Percentiles rank a stretch among this genome's conserved stretches.
Evolutionary conservation across 306 rosid genomes (phyloP).

Genomic region (Acacia confusa): DNA sequence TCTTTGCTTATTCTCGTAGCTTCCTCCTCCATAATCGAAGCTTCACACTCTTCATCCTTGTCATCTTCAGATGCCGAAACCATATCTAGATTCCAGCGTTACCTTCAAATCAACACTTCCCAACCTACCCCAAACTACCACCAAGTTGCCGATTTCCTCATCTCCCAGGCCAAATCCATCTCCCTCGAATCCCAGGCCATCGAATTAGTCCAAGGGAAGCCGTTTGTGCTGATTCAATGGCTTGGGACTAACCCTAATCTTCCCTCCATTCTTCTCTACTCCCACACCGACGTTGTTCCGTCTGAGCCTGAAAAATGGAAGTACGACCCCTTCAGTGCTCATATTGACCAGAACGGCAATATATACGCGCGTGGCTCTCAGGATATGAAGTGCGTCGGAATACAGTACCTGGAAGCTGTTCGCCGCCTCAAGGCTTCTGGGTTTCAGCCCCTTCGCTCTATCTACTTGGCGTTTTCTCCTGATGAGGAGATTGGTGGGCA

Average conservation of each 20-base stretch:
- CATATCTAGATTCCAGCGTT: slow-evolving; percentile 69
- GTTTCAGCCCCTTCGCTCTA: slow-evolving; percentile 56
- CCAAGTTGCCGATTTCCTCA: slow-evolving; percentile 57
- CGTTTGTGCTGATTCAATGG: slow-evolving; percentile 75
- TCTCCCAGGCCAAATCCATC: slow-evolving; percentile 56
- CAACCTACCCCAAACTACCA: slow-evolving; percentile 71
- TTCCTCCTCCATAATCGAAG: slow-evolving; percentile 25
- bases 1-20: slow-evolving; percentile 21
- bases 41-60: slow-evolving; percentile 15
- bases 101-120: slow-evolving; percentile 78
- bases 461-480: slow-evolving; percentile 71
- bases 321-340: slow-evolving; percentile 72
- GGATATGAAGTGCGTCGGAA: slow-evolving; percentile 92
- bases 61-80: slow-evolving; percentile 17
- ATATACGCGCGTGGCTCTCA: slow-evolving; percentile 84
- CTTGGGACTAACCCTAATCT: slow-evolving; percentile 65
- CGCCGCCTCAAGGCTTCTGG: slow-evolving; percentile 53
- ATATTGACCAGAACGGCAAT: slow-evolving; percentile 52
- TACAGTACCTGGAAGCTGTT: slow-evolving; percentile 91
- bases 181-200: slow-evolving; percentile 64
- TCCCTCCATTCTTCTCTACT: slow-evolving; percentile 76
- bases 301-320: slow-evolving; percentile 70
- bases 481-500: slow-evolving; percentile 92
- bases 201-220: slow-evolving; percentile 69
- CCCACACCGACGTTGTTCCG: slow-evolving; percentile 90